Conservation (phyloP, 2,329 filamentous ascomycete genomes). For the Chaetomium sp. region DNA sequence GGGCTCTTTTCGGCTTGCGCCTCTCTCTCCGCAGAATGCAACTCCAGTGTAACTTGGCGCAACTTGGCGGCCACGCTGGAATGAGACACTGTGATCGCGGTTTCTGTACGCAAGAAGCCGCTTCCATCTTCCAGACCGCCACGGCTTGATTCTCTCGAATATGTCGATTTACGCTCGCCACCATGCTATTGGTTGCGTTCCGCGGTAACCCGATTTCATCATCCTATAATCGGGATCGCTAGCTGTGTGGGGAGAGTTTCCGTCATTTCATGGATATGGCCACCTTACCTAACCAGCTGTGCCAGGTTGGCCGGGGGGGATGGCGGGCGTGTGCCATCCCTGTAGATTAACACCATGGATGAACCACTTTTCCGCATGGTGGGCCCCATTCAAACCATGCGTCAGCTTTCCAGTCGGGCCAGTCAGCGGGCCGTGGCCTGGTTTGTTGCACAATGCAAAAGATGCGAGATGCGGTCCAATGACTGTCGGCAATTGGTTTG, state of each 20-base stretch:
- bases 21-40: conserved; percentile 9
- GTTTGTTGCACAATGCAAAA: conserved; percentile 11
- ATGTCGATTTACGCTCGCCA: background rate
- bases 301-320: too few species aligned
- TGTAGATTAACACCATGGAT: conserved; percentile 6
- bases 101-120: conserved; percentile 9
- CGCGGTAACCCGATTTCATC: background rate
- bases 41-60: conserved; percentile 1
- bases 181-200: background rate
- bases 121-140: conserved; percentile 6
- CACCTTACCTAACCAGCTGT: too few species aligned
- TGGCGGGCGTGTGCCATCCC: conserved; percentile 5
- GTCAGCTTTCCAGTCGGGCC: background rate
- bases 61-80: conserved; percentile 18
- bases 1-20: background rate
- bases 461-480: conserved; percentile 13
- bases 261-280: conserved; percentile 8
- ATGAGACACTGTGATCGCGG: conserved; percentile 24
- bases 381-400: conserved; percentile 3
- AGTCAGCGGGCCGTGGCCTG: background rate
- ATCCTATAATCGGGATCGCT: background rate
- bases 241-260: background rate
- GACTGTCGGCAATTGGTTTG: background rate
- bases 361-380: conserved; percentile 1
- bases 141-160: background rate